Conservation (phyloP, 148 eudicot genomes). For the Pouteria glomerata region DNA sequence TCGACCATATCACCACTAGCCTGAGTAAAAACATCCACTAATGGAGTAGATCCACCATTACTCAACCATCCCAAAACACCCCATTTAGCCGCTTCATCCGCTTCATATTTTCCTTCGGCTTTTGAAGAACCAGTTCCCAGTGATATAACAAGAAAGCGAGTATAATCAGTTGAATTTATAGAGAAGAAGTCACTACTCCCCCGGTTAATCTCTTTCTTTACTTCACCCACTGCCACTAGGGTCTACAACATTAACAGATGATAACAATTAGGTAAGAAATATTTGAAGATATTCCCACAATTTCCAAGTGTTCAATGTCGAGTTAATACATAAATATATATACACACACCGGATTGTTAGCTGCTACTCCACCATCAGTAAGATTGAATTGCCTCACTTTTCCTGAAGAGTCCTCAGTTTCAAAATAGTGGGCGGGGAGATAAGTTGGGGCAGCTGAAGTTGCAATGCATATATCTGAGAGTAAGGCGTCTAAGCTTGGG, state of each 20-base stretch:
- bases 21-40: conserved; percentile 33
- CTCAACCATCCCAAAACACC: conserved; percentile 34
- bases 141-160: conserved; percentile 30
- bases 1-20: conserved; percentile 49
- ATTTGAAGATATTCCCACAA: too few species aligned
- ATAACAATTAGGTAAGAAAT: not conserved
- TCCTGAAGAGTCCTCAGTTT: conserved; percentile 16
- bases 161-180: conserved; percentile 25
- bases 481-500: conserved; percentile 29
- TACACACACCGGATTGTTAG: conserved; percentile 37
- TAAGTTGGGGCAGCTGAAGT: conserved; percentile 51
- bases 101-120: conserved; percentile 20
- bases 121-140: conserved; percentile 35
- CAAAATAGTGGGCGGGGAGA: conserved; percentile 38
- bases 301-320: not conserved
- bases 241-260: conserved; percentile 13
- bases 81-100: conserved; percentile 28
- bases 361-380: conserved; percentile 53
- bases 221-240: conserved; percentile 33
- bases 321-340: not conserved
- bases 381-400: conserved; percentile 30
- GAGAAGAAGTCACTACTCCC: conserved; percentile 31
- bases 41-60: conserved; percentile 22
- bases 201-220: conserved; percentile 28
- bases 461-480: conserved; percentile 42